Percentiles rank a stretch among this genome's conserved stretches.
phyloP scores from a whole-genome alignment of 2,329 filamentous ascomycete genomes.

The Venturia effusa region DNA sequence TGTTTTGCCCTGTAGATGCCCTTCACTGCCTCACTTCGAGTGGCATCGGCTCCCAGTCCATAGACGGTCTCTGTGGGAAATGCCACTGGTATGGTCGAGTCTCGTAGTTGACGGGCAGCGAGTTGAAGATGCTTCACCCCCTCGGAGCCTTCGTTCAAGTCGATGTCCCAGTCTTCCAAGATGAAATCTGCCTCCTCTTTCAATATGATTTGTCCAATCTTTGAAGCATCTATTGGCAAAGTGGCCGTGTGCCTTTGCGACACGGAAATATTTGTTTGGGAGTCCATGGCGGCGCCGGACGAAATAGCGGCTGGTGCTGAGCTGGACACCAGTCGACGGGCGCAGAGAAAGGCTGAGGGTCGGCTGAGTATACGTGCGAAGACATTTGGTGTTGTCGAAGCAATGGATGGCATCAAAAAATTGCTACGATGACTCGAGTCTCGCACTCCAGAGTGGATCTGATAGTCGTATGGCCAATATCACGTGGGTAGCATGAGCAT shows the following conservation, averaged over 20 bases:
- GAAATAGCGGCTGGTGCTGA: not conserved
- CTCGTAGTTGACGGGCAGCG: not conserved
- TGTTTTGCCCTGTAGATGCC: slow-evolving; percentile 93
- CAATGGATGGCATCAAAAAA: not conserved
- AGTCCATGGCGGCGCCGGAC: not conserved
- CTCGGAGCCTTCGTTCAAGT: not conserved
- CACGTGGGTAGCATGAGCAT: not conserved
- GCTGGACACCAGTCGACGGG: not conserved
- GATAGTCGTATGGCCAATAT: not conserved
- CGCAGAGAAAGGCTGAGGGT: not conserved
- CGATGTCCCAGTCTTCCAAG: slow-evolving; percentile 3
- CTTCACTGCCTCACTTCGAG: slow-evolving; percentile 66
- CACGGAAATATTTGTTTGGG: not conserved
- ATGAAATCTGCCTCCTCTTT: not conserved
- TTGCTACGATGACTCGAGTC: not conserved
- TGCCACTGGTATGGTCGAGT: slow-evolving; percentile 54
- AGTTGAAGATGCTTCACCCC: not conserved
- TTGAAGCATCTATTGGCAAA: slow-evolving; percentile 1
- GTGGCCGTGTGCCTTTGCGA: not conserved
- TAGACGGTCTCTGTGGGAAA: slow-evolving; percentile 99
- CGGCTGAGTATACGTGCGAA: not conserved
- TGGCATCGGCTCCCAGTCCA: slow-evolving; percentile 91
- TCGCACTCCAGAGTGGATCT: not conserved
- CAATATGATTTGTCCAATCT: not conserved
- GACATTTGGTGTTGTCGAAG: not conserved